These are phyloP conservation scores for Suillus ampliporus DNA, from an alignment of 768 basidiomycete species.

Conservation along the genomic window DNA sequence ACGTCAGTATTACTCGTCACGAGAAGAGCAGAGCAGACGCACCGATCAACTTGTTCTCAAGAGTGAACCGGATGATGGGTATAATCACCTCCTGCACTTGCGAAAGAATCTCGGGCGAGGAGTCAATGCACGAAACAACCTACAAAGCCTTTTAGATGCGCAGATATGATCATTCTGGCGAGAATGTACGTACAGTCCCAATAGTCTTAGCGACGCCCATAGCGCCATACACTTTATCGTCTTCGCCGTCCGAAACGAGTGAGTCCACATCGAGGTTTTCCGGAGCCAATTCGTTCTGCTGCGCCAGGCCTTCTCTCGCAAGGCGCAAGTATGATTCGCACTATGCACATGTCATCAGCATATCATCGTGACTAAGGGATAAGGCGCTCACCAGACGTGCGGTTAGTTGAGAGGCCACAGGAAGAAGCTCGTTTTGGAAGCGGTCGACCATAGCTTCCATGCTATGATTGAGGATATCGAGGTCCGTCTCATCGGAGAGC, in stretches of 20 bases:
- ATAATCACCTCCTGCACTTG: constrained; percentile 85
- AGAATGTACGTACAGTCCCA: constrained; percentile 58
- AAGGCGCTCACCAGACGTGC: constrained; percentile 66
- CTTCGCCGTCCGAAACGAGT: too few species aligned
- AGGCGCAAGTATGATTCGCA: too few species aligned
- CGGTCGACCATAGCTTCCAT: too few species aligned
- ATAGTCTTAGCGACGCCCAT: constrained; percentile 91
- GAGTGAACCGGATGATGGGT: constrained; percentile 76
- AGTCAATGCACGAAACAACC: constrained; percentile 79
- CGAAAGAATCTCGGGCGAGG: constrained; percentile 71
- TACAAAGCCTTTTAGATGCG: constrained; percentile 36
- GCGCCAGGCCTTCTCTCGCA: too few species aligned
- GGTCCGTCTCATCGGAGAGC: constrained; percentile 86
- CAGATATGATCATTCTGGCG: not conserved
- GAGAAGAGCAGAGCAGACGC: constrained; percentile 24
- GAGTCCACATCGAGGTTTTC: too few species aligned
- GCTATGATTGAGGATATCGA: constrained; percentile 56
- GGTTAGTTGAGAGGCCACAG: constrained; percentile 83
- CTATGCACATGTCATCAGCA: not conserved
- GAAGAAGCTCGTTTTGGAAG: constrained; percentile 83
- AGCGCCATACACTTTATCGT: constrained; percentile 63
- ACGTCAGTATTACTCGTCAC: not conserved
- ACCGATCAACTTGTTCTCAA: constrained; percentile 82
- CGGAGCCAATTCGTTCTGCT: too few species aligned
- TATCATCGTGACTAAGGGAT: not conserved